These are phyloP conservation scores for Penicillium sp. DNA, from an alignment of 2,329 filamentous ascomycete species.

Conservation along the genomic window DNA sequence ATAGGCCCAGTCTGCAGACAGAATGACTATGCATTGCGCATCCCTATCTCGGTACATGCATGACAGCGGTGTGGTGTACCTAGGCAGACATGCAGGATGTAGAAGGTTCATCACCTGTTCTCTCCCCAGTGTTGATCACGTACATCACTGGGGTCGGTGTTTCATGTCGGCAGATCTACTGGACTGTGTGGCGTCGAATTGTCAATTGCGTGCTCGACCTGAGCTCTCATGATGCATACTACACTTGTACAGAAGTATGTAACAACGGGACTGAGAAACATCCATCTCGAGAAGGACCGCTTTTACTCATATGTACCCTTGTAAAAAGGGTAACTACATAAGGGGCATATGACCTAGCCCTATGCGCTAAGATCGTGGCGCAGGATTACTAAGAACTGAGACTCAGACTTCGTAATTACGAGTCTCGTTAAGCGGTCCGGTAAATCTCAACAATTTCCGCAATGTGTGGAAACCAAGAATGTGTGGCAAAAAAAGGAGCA, in stretches of 20 bases:
- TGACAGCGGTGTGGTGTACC: neutral
- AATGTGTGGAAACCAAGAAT: neutral
- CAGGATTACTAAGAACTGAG: neutral
- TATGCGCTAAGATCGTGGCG: conserved; percentile 6
- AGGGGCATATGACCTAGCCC: conserved; percentile 15
- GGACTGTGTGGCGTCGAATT: conserved; percentile 14
- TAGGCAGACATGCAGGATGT: neutral
- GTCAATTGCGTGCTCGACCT: conserved; percentile 18
- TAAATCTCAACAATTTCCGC: neutral
- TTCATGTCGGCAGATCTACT: conserved; percentile 18
- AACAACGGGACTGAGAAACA: neutral
- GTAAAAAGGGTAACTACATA: too few relatives aligned
- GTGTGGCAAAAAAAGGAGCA: conserved; percentile 9
- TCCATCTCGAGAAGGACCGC: neutral
- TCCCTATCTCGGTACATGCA: conserved; percentile 13
- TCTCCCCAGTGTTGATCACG: conserved; percentile 13
- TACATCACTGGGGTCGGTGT: conserved; percentile 18
- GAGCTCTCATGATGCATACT: neutral
- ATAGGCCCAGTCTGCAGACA: neutral
- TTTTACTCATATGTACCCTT: neutral
- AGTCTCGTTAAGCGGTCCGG: neutral
- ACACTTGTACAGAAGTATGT: neutral
- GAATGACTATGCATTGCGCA: conserved; percentile 17
- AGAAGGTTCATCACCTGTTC: neutral
- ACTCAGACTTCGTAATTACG: neutral